These are phyloP conservation scores for Benincasa hispida DNA, from an alignment of 306 rosid genomes.

Conservation along the genomic window DNA sequence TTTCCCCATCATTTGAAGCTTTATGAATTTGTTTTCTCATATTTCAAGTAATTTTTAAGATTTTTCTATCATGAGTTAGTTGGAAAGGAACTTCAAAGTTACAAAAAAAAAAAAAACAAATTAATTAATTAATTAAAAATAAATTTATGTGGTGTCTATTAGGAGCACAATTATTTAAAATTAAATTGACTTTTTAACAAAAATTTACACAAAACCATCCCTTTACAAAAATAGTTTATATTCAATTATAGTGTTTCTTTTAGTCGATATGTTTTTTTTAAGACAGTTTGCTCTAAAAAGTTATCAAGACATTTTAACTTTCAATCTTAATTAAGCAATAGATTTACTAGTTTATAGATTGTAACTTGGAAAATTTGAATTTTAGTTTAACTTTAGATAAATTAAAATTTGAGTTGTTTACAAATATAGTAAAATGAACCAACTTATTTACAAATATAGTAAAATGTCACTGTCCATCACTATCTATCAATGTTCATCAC, in stretches of 20 bases:
- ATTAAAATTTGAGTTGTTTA: no score
- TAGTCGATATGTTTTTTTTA: neutral
- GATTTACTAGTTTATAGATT: no score
- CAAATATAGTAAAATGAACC: no score
- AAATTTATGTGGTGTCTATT: neutral
- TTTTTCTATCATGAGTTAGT: neutral
- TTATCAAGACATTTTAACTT: no score
- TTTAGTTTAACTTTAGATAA: no score
- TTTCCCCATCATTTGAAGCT: neutral
- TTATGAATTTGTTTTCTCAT: neutral
- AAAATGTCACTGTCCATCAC: no score
- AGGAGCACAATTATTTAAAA: neutral
- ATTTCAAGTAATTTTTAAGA: no score
- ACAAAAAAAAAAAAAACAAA: neutral
- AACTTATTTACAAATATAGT: no score
- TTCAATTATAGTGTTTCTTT: neutral
- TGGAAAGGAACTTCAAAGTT: neutral
- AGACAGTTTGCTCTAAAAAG: no score
- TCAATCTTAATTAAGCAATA: no score
- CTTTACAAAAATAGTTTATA: neutral
- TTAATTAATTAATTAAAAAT: neutral
- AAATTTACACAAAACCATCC: neutral
- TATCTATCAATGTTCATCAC: no score
- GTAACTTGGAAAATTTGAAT: no score
- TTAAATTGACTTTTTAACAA: neutral